phyloP scores from a whole-genome alignment of 164 flowering plant genomes.

The Annona cherimola region DNA sequence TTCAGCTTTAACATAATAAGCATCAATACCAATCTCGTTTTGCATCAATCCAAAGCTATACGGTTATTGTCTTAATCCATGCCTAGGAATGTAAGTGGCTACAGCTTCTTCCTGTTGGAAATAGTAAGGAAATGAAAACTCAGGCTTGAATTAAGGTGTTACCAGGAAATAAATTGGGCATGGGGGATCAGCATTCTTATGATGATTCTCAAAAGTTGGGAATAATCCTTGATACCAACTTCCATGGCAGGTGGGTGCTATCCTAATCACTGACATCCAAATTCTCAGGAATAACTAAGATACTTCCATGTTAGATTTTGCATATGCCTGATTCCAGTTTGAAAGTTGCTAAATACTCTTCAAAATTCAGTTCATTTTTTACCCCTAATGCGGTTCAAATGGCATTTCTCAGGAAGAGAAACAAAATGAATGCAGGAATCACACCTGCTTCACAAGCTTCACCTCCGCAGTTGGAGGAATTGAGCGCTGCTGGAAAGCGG shows the following conservation, averaged over 20 bases:
- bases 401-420: not conserved
- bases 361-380: not conserved
- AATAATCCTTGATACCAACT: too few relatives aligned
- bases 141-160: too few relatives aligned
- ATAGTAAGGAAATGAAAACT: too few relatives aligned
- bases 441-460: constrained; percentile 62
- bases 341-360: not conserved
- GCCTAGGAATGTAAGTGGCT: too few relatives aligned
- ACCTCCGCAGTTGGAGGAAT: constrained; percentile 38
- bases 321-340: not conserved
- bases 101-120: too few relatives aligned
- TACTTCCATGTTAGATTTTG: not conserved
- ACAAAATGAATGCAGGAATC: not conserved
- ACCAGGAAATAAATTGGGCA: too few relatives aligned
- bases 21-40: too few relatives aligned
- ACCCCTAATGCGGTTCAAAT: not conserved
- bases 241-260: not conserved
- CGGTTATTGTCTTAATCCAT: too few relatives aligned
- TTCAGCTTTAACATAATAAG: too few relatives aligned
- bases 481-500: constrained; percentile 51
- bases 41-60: too few relatives aligned
- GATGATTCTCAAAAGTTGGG: too few relatives aligned
- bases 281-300: not conserved
- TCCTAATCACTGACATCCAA: not conserved
- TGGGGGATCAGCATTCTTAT: too few relatives aligned